phyloP scores from a whole-genome alignment of 352 stramenopile genomes.

The Phytophthora lateralis region DNA sequence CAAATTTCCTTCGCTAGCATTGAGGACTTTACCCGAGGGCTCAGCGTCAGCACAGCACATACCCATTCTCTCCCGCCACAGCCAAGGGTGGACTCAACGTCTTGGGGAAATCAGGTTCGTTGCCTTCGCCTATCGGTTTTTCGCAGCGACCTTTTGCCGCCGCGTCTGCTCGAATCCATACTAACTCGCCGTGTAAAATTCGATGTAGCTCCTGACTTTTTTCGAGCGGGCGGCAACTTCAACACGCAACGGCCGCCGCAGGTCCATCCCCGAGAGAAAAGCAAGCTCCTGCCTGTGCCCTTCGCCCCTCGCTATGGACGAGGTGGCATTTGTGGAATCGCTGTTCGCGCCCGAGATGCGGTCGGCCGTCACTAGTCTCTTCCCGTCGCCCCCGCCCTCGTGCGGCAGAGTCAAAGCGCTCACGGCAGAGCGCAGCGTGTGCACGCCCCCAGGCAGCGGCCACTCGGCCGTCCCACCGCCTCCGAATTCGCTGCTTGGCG shows the following conservation, averaged over 20 bases:
- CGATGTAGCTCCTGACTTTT: slow-evolving; percentile 4
- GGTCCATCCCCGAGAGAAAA: slow-evolving; percentile 24
- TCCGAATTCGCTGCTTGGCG: slow-evolving; percentile 41
- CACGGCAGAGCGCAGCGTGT: slow-evolving; percentile 12
- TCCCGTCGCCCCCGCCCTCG: slow-evolving; percentile 15
- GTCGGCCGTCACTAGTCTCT: slow-evolving; percentile 30
- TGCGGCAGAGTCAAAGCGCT: slow-evolving; percentile 32
- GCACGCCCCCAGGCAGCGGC: slow-evolving; percentile 11
- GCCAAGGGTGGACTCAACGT: not conserved
- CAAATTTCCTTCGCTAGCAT: not conserved
- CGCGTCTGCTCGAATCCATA: not conserved
- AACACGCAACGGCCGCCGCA: slow-evolving; percentile 22
- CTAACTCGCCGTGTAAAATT: slow-evolving; percentile 1
- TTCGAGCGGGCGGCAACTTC: slow-evolving; percentile 31
- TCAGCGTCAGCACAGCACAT: not conserved
- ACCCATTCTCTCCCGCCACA: not conserved
- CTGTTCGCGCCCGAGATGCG: slow-evolving; percentile 61
- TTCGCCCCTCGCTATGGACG: slow-evolving; percentile 45
- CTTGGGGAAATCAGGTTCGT: slow-evolving; percentile 5
- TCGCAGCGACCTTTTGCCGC: slow-evolving; percentile 1
- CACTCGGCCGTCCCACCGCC: slow-evolving; percentile 22
- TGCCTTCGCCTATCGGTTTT: slow-evolving; percentile 6
- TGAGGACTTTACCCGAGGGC: not conserved
- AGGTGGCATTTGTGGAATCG: slow-evolving; percentile 74
- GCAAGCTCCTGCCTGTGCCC: not conserved